Base-by-base conservation (phyloP, 2,329 filamentous ascomycete genomes). In the Talaromyces sp. region DNA sequence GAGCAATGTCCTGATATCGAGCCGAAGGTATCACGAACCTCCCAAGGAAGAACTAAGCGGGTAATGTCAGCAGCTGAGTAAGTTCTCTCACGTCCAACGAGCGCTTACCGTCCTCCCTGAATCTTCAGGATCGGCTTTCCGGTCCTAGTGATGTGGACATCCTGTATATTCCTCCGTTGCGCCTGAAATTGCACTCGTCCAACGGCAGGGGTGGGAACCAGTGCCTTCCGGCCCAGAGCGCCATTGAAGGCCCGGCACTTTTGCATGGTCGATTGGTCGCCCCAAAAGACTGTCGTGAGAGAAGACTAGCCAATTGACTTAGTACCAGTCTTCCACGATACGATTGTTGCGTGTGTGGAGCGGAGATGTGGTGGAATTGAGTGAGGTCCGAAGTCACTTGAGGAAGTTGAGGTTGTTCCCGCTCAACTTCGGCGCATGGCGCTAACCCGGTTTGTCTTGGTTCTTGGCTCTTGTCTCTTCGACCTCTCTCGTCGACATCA, bases 51-150 rank as follows among this genome's bases (percentile, higher is more conserved):
- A 93, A 73, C 92, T 95, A 69, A 55, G 33, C 48, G 61, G 69
- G 50, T 64, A 60, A 52, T 44, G 60, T 65, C 31, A 65, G 63
- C 63, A n/a, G 58, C 48, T 44, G 50, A 37, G 14, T n/a, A 23
- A 61, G 68, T 60, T 61, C 67, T 67, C 37, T n/a, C 57, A 50
- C 31, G 55, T n/a, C n/a, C 33, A 52, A 64, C 55, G 11, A 55
- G 44, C 63, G 76, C 86, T 80, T 80, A 96, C 91, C 93, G 88
- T 82, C 95, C 95, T 80, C 93, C 93, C 74, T 93, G 87, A 63
- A 89, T 83, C 73, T 92, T 89, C 74, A 98, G 81, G 71, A 98
- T 93, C 66, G 95, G 93, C 83, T 96, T 97, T 78, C 95, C 95
- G 63, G 95, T 99, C 72, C 95, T 86, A 66, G 93, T 96, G 74